phyloP scores from a whole-genome alignment of 306 rosid species.

The Prunus campanulata region DNA sequence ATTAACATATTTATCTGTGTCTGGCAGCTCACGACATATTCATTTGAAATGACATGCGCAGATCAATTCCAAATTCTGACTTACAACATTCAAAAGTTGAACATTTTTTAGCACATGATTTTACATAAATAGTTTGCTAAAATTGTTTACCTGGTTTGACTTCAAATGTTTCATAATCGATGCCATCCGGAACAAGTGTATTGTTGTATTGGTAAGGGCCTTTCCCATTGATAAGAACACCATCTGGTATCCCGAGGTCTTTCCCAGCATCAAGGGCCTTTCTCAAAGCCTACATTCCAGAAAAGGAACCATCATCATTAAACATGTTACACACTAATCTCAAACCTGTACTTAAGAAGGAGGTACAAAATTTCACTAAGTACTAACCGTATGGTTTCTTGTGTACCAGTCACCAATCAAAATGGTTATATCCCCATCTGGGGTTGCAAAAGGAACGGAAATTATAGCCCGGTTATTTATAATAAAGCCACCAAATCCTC shows the following conservation, averaged over 20 bases:
- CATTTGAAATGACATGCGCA: neutral
- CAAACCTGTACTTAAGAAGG: slow-evolving; percentile 5
- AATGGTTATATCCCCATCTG: slow-evolving; percentile 66
- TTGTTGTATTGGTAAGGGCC: slow-evolving; percentile 86
- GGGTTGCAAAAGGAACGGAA: slow-evolving; percentile 80
- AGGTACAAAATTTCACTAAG: slow-evolving; percentile 14
- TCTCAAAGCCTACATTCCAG: slow-evolving; percentile 70
- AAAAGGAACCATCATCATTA: slow-evolving; percentile 23
- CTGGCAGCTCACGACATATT: neutral
- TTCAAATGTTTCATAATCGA: slow-evolving; percentile 64
- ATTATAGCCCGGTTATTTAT: slow-evolving; percentile 60
- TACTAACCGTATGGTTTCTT: slow-evolving; percentile 81
- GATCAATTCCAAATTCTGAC: neutral
- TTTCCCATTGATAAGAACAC: slow-evolving; percentile 96
- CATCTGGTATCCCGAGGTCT: slow-evolving; percentile 92
- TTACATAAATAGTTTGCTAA: neutral
- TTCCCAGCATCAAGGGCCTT: slow-evolving; percentile 78
- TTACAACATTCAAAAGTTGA: neutral
- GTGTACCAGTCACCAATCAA: slow-evolving; percentile 93
- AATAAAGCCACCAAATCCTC: slow-evolving; percentile 85
- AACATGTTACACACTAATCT: neutral
- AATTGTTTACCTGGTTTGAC: slow-evolving; percentile 72
- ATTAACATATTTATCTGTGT: neutral
- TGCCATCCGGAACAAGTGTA: slow-evolving; percentile 83
- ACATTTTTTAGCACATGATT: no score